These are phyloP conservation scores for Sphagnum contortum DNA, from an alignment of 225 moss, liverwort and hornwort species.

Conservation along the genomic window DNA sequence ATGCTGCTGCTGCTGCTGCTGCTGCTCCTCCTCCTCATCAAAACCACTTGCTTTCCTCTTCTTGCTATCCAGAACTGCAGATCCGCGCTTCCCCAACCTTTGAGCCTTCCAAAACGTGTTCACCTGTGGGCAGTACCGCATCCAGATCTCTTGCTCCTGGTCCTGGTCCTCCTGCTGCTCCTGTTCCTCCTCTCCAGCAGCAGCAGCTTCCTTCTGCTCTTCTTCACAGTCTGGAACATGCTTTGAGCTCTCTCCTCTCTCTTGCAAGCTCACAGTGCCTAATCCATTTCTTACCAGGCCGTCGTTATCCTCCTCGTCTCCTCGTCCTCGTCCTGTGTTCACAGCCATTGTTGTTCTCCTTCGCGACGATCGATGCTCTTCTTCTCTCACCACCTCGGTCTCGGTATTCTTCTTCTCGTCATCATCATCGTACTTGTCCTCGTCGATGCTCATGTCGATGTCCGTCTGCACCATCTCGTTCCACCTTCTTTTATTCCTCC, in stretches of 20 bases:
- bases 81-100: too few relatives aligned
- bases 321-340: slow-evolving; percentile 2
- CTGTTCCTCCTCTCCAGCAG: too few relatives aligned
- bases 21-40: too few relatives aligned
- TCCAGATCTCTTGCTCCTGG: too few relatives aligned
- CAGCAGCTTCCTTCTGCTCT: too few relatives aligned
- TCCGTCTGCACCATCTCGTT: slow-evolving; percentile 28
- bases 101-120: too few relatives aligned
- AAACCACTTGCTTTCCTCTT: too few relatives aligned
- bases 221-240: too few relatives aligned
- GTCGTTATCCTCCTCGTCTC: neutral
- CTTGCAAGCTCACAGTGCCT: slow-evolving; percentile 2
- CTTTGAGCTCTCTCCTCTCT: neutral
- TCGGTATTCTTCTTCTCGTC: neutral
- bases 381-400: neutral
- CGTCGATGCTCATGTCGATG: slow-evolving; percentile 3
- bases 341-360: slow-evolving; percentile 10
- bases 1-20: slow-evolving; percentile 2
- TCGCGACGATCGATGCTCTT: slow-evolving; percentile 1
- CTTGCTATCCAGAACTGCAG: too few relatives aligned
- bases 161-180: too few relatives aligned
- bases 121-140: too few relatives aligned
- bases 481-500: slow-evolving; percentile 14
- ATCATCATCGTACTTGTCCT: neutral
- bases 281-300: neutral